phyloP scores from a whole-genome alignment of 805 yeast species.

The Saccharomycopsis javanensis region DNA sequence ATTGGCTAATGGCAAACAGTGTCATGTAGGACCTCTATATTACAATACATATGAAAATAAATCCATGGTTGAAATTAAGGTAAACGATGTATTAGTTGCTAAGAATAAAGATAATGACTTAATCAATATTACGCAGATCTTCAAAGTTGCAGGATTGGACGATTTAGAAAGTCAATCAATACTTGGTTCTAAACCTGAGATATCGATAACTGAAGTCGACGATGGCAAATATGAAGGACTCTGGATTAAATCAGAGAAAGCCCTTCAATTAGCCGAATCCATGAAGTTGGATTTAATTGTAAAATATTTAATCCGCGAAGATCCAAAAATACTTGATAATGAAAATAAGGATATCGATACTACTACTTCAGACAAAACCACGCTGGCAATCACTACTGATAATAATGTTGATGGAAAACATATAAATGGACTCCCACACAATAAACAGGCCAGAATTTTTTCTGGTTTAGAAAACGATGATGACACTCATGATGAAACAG shows the following conservation, averaged over 20 bases:
- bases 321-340: not conserved
- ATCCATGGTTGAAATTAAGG: conserved; percentile 7
- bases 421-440: conserved; percentile 22
- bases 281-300: conserved; percentile 7
- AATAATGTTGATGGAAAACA: conserved; percentile 33
- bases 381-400: conserved; percentile 13
- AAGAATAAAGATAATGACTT: conserved; percentile 17
- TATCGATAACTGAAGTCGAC: conserved; percentile 10
- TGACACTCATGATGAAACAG: not conserved
- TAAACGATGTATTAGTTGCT: conserved; percentile 6
- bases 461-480: not conserved
- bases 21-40: not conserved
- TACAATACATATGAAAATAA: conserved; percentile 14
- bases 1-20: not conserved
- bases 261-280: conserved; percentile 7
- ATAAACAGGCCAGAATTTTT: conserved; percentile 12
- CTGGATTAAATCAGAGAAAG: conserved; percentile 14
- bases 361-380: no score
- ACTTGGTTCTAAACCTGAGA: not conserved
- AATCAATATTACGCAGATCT: conserved; percentile 10
- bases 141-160: conserved; percentile 11
- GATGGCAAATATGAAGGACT: conserved; percentile 18
- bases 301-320: conserved; percentile 1
- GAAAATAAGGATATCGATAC: conserved; percentile 21
- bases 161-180: conserved; percentile 3